These are phyloP conservation scores for Entomortierella chlamydospora DNA, from an alignment of 192 early-diverging fungal species.

Conservation along the genomic window DNA sequence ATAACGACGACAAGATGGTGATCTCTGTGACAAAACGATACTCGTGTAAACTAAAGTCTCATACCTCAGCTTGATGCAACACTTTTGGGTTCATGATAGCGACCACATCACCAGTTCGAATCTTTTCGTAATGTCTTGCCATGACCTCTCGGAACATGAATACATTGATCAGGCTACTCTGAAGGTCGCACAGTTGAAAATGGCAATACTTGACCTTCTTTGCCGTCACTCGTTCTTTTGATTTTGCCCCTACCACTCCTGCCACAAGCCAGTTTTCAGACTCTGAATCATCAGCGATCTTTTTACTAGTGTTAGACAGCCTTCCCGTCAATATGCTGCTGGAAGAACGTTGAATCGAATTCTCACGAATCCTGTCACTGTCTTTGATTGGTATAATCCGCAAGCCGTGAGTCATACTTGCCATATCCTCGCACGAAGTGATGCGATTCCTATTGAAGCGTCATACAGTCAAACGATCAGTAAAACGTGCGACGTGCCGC, in stretches of 20 bases:
- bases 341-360: not conserved
- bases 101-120: slow-evolving; percentile 33
- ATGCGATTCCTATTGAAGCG: slow-evolving; percentile 27
- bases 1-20: not conserved
- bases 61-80: slow-evolving; percentile 45
- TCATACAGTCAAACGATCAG: no score
- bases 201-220: slow-evolving; percentile 29
- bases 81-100: slow-evolving; percentile 42
- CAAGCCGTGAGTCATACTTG: slow-evolving; percentile 18
- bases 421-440: slow-evolving; percentile 5
- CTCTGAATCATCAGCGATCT: not conserved
- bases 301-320: not conserved
- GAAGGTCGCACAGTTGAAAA: slow-evolving; percentile 39
- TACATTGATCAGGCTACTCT: slow-evolving; percentile 18
- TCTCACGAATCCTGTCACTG: slow-evolving; percentile 16
- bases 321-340: slow-evolving; percentile 2
- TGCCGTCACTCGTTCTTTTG: slow-evolving; percentile 19
- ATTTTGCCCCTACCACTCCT: slow-evolving; percentile 44
- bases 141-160: slow-evolving; percentile 42
- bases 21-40: no score
- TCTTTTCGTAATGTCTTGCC: slow-evolving; percentile 14
- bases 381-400: slow-evolving; percentile 32
- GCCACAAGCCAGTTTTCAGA: slow-evolving; percentile 22
- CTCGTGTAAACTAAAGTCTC: not conserved
- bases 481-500: no score